A percentile compares a stretch with the other conserved stretches of the same genome.
phyloP scores from a whole-genome alignment of 2,329 filamentous ascomycete genomes.

The Davidsoniella australis region DNA sequence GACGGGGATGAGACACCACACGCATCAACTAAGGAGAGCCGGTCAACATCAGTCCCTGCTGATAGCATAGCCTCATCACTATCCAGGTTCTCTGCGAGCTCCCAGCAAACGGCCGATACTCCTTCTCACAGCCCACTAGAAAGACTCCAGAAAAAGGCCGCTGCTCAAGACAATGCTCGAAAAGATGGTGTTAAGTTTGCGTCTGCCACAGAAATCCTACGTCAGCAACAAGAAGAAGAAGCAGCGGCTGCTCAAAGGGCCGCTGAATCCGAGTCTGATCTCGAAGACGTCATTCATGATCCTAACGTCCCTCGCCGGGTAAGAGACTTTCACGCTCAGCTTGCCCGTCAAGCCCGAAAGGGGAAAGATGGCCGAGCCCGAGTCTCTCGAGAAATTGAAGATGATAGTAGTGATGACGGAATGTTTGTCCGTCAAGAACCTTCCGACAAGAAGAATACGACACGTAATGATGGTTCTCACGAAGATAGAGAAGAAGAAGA shows the following conservation, averaged over 20 bases:
- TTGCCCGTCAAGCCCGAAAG: constrained; percentile 14
- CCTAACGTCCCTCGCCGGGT: constrained; percentile 15
- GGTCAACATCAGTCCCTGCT: too few relatives aligned
- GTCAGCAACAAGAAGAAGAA: constrained; percentile 1
- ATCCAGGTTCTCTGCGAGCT: background rate
- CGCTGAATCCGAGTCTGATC: constrained; percentile 2
- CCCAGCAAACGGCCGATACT: background rate
- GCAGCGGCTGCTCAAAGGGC: background rate
- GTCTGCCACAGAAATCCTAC: constrained; percentile 1
- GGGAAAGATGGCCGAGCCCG: background rate
- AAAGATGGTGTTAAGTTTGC: background rate
- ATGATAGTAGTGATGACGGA: constrained; percentile 14
- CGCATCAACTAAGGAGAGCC: too few relatives aligned
- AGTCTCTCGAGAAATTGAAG: constrained; percentile 15
- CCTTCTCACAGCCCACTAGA: background rate
- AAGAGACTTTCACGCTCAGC: constrained; percentile 22
- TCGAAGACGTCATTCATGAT: constrained; percentile 6
- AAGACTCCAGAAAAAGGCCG: background rate
- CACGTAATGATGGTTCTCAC: constrained; percentile 19
- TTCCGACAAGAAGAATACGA: background rate
- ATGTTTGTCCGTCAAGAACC: constrained; percentile 6
- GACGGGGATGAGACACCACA: background rate
- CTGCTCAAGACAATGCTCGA: background rate
- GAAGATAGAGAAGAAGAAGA: background rate
- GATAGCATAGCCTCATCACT: background rate